Conservation (phyloP, 345 rosid genomes). For the Firmiana major region DNA sequence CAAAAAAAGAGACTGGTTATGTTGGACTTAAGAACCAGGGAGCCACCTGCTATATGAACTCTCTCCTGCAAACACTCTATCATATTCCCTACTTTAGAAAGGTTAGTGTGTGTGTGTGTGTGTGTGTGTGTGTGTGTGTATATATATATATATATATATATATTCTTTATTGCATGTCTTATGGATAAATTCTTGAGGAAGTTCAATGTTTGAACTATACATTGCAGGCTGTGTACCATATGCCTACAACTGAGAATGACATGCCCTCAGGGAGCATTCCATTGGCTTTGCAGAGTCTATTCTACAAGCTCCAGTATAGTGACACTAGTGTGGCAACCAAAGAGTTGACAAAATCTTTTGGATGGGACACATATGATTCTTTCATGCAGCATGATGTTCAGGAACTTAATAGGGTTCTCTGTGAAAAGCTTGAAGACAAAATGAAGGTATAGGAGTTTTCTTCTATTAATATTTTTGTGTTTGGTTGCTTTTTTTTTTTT, state of each 20-base stretch:
- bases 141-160: no score
- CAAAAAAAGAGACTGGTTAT: slow-evolving; percentile 66
- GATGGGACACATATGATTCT: slow-evolving; percentile 46
- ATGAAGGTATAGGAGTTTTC: slow-evolving; percentile 41
- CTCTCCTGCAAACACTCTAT: slow-evolving; percentile 56
- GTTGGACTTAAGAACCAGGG: slow-evolving; percentile 74
- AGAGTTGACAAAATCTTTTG: slow-evolving; percentile 52
- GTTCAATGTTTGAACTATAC: neutral
- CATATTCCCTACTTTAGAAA: slow-evolving; percentile 64
- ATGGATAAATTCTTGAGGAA: neutral
- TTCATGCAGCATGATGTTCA: slow-evolving; percentile 63
- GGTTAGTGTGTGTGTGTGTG: no score
- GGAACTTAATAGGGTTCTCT: slow-evolving; percentile 51
- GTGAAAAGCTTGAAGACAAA: slow-evolving; percentile 57
- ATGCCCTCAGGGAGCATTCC: slow-evolving; percentile 60
- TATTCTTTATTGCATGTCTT: neutral
- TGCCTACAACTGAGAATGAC: slow-evolving; percentile 75
- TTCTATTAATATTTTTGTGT: neutral
- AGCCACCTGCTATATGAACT: slow-evolving; percentile 71
- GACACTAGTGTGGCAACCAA: slow-evolving; percentile 57
- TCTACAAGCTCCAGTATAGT: slow-evolving; percentile 51
- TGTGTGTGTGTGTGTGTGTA: no score
- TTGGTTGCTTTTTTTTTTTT: neutral
- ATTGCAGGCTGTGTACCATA: slow-evolving; percentile 62
- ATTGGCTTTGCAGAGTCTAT: slow-evolving; percentile 52